Conservation (phyloP, 495 filamentous ascomycete species). For the Cryomyces antarcticus region DNA sequence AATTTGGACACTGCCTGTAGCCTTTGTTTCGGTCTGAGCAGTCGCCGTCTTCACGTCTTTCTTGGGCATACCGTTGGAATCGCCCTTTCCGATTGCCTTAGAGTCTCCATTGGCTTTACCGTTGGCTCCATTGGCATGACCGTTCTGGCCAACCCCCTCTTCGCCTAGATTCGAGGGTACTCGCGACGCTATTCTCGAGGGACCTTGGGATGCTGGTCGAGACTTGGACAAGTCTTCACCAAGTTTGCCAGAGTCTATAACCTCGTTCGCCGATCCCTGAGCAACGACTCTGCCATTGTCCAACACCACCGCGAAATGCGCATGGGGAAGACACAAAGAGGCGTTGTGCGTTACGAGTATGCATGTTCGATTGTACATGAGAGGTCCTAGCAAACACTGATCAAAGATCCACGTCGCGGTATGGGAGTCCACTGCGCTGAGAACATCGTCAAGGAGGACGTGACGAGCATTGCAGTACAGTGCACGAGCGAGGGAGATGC, state of each 20-base stretch:
- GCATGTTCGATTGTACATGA: slow-evolving; percentile 80
- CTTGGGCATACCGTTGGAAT: slow-evolving; percentile 25
- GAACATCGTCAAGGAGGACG: slow-evolving; percentile 80
- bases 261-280: slow-evolving; percentile 55
- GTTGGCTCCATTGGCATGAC: slow-evolving; percentile 11
- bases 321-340: slow-evolving; percentile 56
- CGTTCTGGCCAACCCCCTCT: slow-evolving; percentile 5
- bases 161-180: slow-evolving; percentile 44
- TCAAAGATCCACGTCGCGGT: slow-evolving; percentile 97
- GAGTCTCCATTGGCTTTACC: slow-evolving; percentile 16
- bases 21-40: slow-evolving; percentile 46
- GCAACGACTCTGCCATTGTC: slow-evolving; percentile 65
- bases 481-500: slow-evolving; percentile 84
- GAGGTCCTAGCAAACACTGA: slow-evolving; percentile 69
- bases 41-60: slow-evolving; percentile 12
- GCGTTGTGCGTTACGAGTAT: slow-evolving; percentile 96
- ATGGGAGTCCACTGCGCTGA: slow-evolving; percentile 97
- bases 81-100: slow-evolving; percentile 15
- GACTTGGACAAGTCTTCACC: slow-evolving; percentile 68
- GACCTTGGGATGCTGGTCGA: slow-evolving; percentile 24
- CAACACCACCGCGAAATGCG: slow-evolving; percentile 63
- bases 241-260: slow-evolving; percentile 66
- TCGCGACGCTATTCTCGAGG: slow-evolving; percentile 28
- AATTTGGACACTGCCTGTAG: slow-evolving; percentile 69
- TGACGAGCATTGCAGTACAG: slow-evolving; percentile 85